Conservation (phyloP, 2,329 filamentous ascomycete species). For the Arthrobotrys musiformis region DNA sequence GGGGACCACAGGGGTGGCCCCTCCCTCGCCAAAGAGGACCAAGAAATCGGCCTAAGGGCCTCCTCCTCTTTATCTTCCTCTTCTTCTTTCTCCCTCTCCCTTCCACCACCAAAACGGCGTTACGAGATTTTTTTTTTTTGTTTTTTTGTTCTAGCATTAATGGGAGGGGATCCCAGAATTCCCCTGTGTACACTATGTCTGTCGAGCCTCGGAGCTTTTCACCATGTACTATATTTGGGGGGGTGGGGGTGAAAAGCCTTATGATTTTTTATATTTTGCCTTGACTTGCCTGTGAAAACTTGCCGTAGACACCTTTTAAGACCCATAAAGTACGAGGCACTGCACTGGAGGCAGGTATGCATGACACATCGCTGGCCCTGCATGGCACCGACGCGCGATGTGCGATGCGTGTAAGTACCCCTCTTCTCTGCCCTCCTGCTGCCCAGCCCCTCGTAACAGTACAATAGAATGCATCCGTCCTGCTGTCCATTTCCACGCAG, state of each 20-base stretch:
- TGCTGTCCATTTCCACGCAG: not conserved
- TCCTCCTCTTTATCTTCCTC: not conserved
- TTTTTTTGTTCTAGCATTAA: slow-evolving; percentile 1
- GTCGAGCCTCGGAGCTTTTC: not conserved
- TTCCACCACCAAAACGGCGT: not conserved
- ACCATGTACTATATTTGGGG: not conserved
- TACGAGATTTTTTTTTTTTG: not conserved
- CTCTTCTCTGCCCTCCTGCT: not conserved
- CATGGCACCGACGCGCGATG: too few species aligned
- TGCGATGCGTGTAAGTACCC: not conserved
- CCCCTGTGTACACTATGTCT: not conserved
- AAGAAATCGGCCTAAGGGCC: not conserved
- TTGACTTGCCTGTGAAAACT: not conserved
- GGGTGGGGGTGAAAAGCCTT: not conserved
- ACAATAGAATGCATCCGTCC: not conserved
- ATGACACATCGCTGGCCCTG: not conserved
- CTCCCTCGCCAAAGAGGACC: not conserved
- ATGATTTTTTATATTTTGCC: not conserved
- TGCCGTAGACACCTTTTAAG: not conserved
- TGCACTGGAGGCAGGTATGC: not conserved
- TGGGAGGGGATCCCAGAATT: not conserved
- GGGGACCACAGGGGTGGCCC: not conserved
- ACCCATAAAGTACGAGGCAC: too few species aligned
- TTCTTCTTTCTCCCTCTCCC: not conserved
- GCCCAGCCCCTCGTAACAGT: not conserved